These are phyloP conservation scores for Lactarius deliciosus DNA, from an alignment of 768 basidiomycete genomes.

Conservation along the genomic window DNA sequence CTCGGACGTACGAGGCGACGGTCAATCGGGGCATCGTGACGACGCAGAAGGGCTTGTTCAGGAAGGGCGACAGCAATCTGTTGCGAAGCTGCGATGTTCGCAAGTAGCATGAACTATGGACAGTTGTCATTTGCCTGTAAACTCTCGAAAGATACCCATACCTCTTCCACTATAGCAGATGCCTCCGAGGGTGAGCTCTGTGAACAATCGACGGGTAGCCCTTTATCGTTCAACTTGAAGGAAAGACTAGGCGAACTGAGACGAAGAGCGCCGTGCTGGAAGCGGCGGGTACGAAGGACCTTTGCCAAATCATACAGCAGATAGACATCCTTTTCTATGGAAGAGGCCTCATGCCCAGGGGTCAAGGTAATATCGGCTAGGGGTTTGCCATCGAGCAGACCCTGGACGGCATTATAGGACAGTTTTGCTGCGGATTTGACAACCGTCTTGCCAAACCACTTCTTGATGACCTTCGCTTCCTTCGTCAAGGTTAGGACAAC, in stretches of 20 bases:
- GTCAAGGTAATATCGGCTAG: constrained; percentile 53
- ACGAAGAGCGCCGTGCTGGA: constrained; percentile 76
- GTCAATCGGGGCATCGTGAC: constrained; percentile 91
- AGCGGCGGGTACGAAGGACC: constrained; percentile 69
- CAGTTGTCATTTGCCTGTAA: constrained; percentile 1
- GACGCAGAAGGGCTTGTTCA: constrained; percentile 94
- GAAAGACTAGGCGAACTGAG: constrained; percentile 66
- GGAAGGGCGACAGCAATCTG: constrained; percentile 92
- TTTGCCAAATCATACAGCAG: constrained; percentile 65
- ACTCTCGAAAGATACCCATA: constrained; percentile 34
- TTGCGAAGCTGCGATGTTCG: constrained; percentile 88
- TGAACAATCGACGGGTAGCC: constrained; percentile 76
- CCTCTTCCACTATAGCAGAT: constrained; percentile 86
- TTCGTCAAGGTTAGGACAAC: constrained; percentile 81
- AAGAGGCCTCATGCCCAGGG: constrained; percentile 57
- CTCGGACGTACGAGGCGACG: constrained; percentile 70
- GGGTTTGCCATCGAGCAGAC: constrained; percentile 71
- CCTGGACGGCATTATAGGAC: constrained; percentile 79
- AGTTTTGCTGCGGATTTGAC: constrained; percentile 88
- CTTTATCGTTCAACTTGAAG: constrained; percentile 78
- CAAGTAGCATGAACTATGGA: constrained; percentile 86
- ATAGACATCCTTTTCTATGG: constrained; percentile 75
- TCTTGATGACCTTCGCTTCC: constrained; percentile 80
- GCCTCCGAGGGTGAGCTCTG: constrained; percentile 67
- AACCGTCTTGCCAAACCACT: constrained; percentile 92